Conservation (phyloP, 805 yeast species). For the Suhomyces sp. region DNA sequence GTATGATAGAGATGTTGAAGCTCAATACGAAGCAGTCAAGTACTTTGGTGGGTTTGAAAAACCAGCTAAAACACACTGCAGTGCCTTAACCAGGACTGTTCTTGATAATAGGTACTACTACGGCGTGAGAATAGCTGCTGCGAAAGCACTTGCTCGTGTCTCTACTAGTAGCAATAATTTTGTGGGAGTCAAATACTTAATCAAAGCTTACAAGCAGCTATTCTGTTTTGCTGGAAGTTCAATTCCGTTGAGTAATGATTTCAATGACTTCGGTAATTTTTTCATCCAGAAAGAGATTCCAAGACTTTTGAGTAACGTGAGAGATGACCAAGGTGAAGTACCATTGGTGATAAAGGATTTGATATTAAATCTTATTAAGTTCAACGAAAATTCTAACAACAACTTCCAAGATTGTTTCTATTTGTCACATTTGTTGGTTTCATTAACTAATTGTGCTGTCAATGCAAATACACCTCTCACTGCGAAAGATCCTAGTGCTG, state of each 20-base stretch:
- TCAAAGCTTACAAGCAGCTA: slow-evolving; percentile 64
- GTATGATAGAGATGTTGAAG: slow-evolving; percentile 94
- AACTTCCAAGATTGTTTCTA: slow-evolving; percentile 72
- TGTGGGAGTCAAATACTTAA: slow-evolving; percentile 70
- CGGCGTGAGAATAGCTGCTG: slow-evolving; percentile 88
- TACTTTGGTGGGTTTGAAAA: slow-evolving; percentile 63
- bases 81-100: slow-evolving; percentile 73
- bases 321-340: slow-evolving; percentile 62
- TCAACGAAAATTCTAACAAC: slow-evolving; percentile 83
- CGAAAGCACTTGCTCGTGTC: slow-evolving; percentile 67
- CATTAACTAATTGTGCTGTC: slow-evolving; percentile 43
- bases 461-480: slow-evolving; percentile 14
- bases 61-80: slow-evolving; percentile 66
- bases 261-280: slow-evolving; percentile 65
- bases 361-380: slow-evolving; percentile 68
- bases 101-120: slow-evolving; percentile 84
- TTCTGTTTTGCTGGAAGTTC: slow-evolving; percentile 65
- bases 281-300: slow-evolving; percentile 73
- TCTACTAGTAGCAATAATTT: slow-evolving; percentile 62
- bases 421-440: slow-evolving; percentile 53
- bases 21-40: slow-evolving; percentile 80
- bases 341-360: slow-evolving; percentile 58
- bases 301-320: slow-evolving; percentile 55
- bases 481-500: background rate
- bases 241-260: slow-evolving; percentile 81